These are phyloP conservation scores for Corynascus novoguineensis DNA, from an alignment of 495 filamentous ascomycete genomes.

Conservation along the genomic window DNA sequence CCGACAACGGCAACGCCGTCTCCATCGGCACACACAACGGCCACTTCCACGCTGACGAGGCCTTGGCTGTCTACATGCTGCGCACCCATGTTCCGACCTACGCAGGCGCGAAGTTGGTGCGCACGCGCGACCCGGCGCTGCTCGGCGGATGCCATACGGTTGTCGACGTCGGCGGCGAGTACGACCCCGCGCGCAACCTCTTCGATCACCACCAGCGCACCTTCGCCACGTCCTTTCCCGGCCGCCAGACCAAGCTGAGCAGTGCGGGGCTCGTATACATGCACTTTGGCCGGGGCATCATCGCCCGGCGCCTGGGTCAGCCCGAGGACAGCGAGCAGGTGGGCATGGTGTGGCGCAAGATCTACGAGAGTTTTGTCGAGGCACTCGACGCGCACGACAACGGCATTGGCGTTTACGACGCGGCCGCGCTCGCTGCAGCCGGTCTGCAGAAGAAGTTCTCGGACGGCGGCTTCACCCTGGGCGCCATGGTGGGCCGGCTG, in stretches of 20 bases:
- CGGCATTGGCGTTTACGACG: slow-evolving; percentile 76
- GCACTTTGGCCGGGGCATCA: slow-evolving; percentile 83
- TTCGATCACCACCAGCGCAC: slow-evolving; percentile 97
- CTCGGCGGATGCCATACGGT: slow-evolving; percentile 86
- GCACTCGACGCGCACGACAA: slow-evolving; percentile 97
- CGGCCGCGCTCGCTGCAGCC: slow-evolving; percentile 54
- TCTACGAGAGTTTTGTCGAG: slow-evolving; percentile 92
- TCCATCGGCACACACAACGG: slow-evolving; percentile 90
- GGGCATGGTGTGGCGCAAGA: slow-evolving; percentile 70
- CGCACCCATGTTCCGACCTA: slow-evolving; percentile 77
- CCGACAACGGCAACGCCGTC: slow-evolving; percentile 41
- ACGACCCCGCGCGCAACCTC: slow-evolving; percentile 66
- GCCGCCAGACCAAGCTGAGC: slow-evolving; percentile 77
- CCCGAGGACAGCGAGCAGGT: slow-evolving; percentile 58
- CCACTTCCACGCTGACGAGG: slow-evolving; percentile 98
- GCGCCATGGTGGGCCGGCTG: slow-evolving; percentile 74
- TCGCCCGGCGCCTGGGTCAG: slow-evolving; percentile 56
- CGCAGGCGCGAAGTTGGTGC: slow-evolving; percentile 64
- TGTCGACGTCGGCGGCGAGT: slow-evolving; percentile 91
- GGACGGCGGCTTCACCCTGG: slow-evolving; percentile 73
- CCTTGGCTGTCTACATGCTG: slow-evolving; percentile 94
- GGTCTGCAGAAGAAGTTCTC: slow-evolving; percentile 73
- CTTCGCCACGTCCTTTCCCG: slow-evolving; percentile 73
- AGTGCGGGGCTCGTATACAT: slow-evolving; percentile 91
- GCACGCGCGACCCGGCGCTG: slow-evolving; percentile 74